Percentiles rank a stretch among this genome's conserved stretches.
Evolutionary conservation across 352 stramenopile species (phyloP).

Genomic region (Phytopythium vexans): DNA sequence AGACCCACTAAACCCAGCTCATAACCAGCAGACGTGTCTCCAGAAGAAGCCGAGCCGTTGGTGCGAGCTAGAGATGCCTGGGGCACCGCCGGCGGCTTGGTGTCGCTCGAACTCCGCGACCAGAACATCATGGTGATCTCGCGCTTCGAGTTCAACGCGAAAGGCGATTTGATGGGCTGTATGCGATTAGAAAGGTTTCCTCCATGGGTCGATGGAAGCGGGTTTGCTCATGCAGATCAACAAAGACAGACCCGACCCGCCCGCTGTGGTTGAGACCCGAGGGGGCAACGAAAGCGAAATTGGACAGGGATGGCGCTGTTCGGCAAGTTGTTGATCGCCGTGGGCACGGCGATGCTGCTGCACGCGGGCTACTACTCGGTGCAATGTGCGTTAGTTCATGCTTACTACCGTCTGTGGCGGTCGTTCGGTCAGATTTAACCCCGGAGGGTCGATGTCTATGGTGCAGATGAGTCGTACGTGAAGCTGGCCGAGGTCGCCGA

Average conservation of each 20-base stretch:
- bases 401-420: slow-evolving; percentile 5
- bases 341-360: slow-evolving; percentile 63
- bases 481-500: slow-evolving; percentile 71
- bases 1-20: no score
- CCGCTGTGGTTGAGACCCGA: neutral
- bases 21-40: no score
- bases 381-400: slow-evolving; percentile 46
- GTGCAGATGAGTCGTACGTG: slow-evolving; percentile 73
- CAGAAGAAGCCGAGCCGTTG: no score
- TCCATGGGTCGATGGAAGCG: neutral
- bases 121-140: slow-evolving; percentile 8
- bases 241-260: neutral
- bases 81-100: neutral
- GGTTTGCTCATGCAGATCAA: neutral
- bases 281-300: neutral
- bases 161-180: neutral
- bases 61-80: no score
- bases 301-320: slow-evolving; percentile 38
- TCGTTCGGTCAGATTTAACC: neutral
- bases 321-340: slow-evolving; percentile 65
- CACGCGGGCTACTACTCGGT: slow-evolving; percentile 83
- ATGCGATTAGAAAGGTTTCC: neutral
- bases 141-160: neutral
- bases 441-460: neutral
- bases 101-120: neutral